Conservation (phyloP, 2,329 filamentous ascomycete species). For the Colletotrichum sp. region DNA sequence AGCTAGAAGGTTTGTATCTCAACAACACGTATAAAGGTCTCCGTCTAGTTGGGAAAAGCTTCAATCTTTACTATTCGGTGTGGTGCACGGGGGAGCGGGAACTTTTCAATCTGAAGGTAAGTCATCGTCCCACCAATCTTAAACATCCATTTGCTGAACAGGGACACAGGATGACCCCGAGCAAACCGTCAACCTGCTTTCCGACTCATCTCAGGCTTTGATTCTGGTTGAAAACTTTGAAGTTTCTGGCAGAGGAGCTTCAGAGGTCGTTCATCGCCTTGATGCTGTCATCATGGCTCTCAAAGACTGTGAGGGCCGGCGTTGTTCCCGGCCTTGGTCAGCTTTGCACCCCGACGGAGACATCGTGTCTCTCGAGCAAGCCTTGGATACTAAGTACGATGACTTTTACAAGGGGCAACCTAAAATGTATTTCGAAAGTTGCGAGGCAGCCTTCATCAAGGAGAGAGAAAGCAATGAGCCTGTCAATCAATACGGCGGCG, state of each 20-base stretch:
- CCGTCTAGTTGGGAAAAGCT: conserved; percentile 47
- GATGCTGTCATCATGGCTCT: neutral
- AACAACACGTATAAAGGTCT: conserved; percentile 61
- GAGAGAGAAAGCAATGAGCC: neutral
- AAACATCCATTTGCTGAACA: neutral
- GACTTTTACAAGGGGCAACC: neutral
- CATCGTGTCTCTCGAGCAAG: neutral
- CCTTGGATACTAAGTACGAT: neutral
- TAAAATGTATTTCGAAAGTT: conserved; percentile 5
- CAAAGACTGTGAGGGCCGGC: neutral
- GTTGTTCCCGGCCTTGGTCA: neutral
- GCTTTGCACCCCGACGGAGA: neutral
- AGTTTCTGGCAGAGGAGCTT: neutral
- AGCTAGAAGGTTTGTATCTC: neutral
- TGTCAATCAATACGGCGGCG: neutral
- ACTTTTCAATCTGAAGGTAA: conserved; percentile 54
- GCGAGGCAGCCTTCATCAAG: neutral
- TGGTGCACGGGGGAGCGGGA: conserved; percentile 57
- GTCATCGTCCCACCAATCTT: neutral
- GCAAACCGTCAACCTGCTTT: neutral
- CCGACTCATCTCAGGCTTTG: neutral
- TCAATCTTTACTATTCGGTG: conserved; percentile 60
- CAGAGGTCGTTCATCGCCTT: neutral
- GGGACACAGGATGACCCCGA: neutral
- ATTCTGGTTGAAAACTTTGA: neutral